A percentile compares a stretch with the other conserved stretches of the same genome.
Conservation (phyloP, 306 rosid genomes). For the Begonia peltatifolia region DNA sequence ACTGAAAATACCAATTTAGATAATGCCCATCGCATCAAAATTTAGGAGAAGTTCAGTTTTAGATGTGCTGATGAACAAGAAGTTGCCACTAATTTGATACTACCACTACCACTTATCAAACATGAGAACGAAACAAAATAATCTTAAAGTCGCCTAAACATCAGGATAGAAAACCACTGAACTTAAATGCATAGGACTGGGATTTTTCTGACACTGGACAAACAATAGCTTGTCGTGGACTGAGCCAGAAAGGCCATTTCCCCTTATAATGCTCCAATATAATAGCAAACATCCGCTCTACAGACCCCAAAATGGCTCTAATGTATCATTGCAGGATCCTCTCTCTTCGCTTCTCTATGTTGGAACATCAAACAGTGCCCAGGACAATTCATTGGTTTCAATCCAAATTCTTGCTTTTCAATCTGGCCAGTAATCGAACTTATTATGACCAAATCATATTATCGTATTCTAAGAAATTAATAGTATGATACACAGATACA, state of each 20-base stretch:
- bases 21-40: too few relatives aligned
- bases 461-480: too few relatives aligned
- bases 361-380: constrained; percentile 93
- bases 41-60: too few relatives aligned
- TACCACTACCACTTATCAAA: too few relatives aligned
- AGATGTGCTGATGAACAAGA: too few relatives aligned
- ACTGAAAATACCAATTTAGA: too few relatives aligned
- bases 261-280: constrained; percentile 91
- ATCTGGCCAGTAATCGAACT: constrained; percentile 22
- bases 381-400: constrained; percentile 98
- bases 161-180: too few relatives aligned
- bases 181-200: constrained; percentile 42
- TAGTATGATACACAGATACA: too few relatives aligned
- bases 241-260: constrained; percentile 97
- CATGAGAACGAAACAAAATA: too few relatives aligned
- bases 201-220: constrained; percentile 88
- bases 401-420: constrained; percentile 92
- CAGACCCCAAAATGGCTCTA: constrained; percentile 86
- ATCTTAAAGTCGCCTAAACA: too few relatives aligned
- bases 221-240: constrained; percentile 89
- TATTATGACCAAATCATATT: too few relatives aligned
- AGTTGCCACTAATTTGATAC: too few relatives aligned
- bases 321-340: constrained; percentile 80
- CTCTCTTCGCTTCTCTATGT: constrained; percentile 85
- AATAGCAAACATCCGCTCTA: constrained; percentile 84